Percentiles rank a stretch among this genome's conserved stretches.
Conservation (phyloP, 805 yeast species). For the Zygosaccharomyces bailii region DNA sequence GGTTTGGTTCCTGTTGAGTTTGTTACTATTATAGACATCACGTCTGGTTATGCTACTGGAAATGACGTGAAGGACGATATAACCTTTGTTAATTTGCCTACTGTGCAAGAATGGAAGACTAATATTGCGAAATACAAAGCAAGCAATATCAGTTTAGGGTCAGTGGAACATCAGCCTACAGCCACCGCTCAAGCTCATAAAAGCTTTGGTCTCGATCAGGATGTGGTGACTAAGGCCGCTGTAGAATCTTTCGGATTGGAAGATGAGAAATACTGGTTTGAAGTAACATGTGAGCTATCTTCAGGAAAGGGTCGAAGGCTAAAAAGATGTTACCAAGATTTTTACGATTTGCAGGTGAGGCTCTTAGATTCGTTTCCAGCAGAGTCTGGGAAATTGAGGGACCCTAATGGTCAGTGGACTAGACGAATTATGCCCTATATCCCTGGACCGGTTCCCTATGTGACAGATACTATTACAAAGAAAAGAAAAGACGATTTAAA, state of each 20-base stretch:
- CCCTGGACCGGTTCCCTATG: slow-evolving; percentile 93
- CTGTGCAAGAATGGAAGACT: slow-evolving; percentile 94
- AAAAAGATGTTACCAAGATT: slow-evolving; percentile 91
- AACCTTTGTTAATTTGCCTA: slow-evolving; percentile 68
- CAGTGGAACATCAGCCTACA: slow-evolving; percentile 40
- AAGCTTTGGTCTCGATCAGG: slow-evolving; percentile 12
- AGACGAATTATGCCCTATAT: slow-evolving; percentile 85
- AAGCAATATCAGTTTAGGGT: slow-evolving; percentile 70
- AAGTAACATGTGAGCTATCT: slow-evolving; percentile 61
- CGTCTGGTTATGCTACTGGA: slow-evolving; percentile 56
- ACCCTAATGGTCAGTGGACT: slow-evolving; percentile 53
- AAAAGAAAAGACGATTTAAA: slow-evolving; percentile 55
- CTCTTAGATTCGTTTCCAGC: slow-evolving; percentile 80
- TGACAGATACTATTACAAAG: slow-evolving; percentile 67
- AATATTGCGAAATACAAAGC: slow-evolving; percentile 91
- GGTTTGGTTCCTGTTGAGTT: slow-evolving; percentile 92
- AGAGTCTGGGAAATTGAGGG: slow-evolving; percentile 74
- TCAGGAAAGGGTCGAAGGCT: slow-evolving; percentile 68
- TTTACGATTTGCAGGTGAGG: slow-evolving; percentile 86
- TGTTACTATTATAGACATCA: slow-evolving; percentile 78
- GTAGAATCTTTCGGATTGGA: slow-evolving; percentile 79
- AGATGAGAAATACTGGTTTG: slow-evolving; percentile 86
- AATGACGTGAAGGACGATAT: slow-evolving; percentile 58
- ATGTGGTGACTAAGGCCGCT: slow-evolving; percentile 45
- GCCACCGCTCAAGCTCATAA: slow-evolving; percentile 13